Evolutionary conservation across 2,329 filamentous ascomycete genomes (phyloP).

Genomic region (Xylariaceae sp.): DNA sequence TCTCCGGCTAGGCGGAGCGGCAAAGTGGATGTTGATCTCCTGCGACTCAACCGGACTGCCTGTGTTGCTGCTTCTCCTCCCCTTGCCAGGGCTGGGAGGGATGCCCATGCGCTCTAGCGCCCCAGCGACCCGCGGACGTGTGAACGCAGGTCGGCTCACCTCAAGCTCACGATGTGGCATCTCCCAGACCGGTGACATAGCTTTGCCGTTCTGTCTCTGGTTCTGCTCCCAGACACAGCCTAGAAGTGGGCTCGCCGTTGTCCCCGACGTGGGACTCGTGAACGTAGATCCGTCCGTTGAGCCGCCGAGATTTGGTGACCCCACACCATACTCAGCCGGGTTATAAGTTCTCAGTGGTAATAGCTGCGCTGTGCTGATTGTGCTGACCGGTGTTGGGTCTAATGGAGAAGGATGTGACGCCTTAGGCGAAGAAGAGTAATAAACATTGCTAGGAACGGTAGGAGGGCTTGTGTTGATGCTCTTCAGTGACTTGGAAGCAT

Average conservation of each 20-base stretch:
- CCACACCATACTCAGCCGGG: conserved; percentile 28
- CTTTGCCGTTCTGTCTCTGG: conserved; percentile 3
- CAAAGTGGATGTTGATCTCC: conserved; percentile 27
- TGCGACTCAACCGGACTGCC: conserved; percentile 29
- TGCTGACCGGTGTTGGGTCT: conserved; percentile 29
- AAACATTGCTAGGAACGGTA: conserved; percentile 26
- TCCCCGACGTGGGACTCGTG: conserved; percentile 26
- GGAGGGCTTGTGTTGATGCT: conserved; percentile 25
- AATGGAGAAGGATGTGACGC: conserved; percentile 27
- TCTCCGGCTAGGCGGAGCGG: conserved; percentile 24
- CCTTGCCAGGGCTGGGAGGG: conserved; percentile 13
- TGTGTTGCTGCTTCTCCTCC: conserved; percentile 21
- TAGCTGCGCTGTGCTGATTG: conserved; percentile 30
- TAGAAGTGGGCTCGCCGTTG: conserved; percentile 28
- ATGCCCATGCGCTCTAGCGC: conserved; percentile 19
- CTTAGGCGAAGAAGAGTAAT: conserved; percentile 30
- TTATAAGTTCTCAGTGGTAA: conserved; percentile 30
- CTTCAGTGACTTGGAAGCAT: conserved; percentile 18
- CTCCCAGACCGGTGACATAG: conserved; percentile 24
- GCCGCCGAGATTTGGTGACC: conserved; percentile 18
- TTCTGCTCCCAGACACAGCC: conserved; percentile 28
- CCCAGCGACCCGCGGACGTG: conserved; percentile 3
- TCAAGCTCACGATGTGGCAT: conserved; percentile 18
- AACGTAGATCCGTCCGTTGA: conserved; percentile 18
- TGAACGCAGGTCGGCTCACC: conserved; percentile 2